Evolutionary conservation across 2,329 filamentous ascomycete genomes (phyloP).

Genomic region (Trichoderma brevicompactum): DNA sequence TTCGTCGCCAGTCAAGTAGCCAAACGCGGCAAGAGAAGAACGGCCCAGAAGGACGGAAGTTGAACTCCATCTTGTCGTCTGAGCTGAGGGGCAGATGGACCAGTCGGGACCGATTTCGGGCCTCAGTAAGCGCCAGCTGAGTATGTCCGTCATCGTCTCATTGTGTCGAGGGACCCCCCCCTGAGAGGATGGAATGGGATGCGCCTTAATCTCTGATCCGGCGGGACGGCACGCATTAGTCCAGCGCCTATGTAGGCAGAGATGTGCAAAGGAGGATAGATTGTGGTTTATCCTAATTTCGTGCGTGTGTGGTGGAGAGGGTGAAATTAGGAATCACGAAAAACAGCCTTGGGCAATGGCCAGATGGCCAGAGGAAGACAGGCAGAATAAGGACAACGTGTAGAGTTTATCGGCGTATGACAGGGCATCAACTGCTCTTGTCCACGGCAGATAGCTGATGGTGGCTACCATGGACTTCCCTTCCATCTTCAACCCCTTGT

Average conservation of each 20-base stretch:
- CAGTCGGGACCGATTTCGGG: neutral
- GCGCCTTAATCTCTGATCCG: conserved; percentile 23
- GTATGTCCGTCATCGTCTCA: conserved; percentile 15
- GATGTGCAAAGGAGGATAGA: neutral
- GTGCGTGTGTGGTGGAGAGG: neutral
- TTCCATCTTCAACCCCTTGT: neutral
- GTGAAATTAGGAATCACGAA: neutral
- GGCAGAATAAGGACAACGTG: neutral
- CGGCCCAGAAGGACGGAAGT: neutral
- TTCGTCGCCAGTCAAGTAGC: conserved; percentile 1
- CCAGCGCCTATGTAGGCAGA: conserved; percentile 21
- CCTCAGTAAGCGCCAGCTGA: conserved; percentile 20
- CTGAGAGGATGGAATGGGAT: neutral
- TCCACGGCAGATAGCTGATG: conserved; percentile 3
- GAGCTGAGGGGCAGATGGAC: neutral
- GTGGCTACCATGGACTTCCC: conserved; percentile 10
- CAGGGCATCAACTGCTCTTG: neutral
- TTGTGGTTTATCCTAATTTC: conserved; percentile 9
- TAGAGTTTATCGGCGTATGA: neutral
- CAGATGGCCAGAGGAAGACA: neutral
- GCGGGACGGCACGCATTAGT: conserved; percentile 25
- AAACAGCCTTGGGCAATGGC: neutral
- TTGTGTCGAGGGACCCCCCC: conserved; percentile 7
- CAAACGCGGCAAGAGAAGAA: conserved; percentile 9
- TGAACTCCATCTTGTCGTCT: neutral